Evolutionary conservation across 2,329 filamentous ascomycete species (phyloP).

Genomic region (Hypoxylon sp.): DNA sequence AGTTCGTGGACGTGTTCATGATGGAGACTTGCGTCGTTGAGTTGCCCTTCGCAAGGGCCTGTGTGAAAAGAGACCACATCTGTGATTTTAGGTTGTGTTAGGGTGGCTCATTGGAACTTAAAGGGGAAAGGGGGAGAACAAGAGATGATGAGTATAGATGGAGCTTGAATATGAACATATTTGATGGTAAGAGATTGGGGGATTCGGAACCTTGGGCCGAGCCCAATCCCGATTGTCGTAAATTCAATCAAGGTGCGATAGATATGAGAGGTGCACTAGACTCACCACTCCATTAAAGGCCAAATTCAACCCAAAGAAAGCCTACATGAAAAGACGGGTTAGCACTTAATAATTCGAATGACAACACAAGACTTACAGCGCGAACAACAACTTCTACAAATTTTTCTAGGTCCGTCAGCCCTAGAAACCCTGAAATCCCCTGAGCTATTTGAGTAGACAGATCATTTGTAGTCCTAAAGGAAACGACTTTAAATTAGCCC

Average conservation of each 20-base stretch:
- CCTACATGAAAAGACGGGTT: constrained; percentile 58
- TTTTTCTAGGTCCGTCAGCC: constrained; percentile 59
- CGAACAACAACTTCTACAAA: constrained; percentile 66
- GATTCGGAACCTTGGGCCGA: too few species aligned
- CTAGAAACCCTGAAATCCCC: constrained; percentile 61
- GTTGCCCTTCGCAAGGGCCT: constrained; percentile 79
- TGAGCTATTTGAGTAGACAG: constrained; percentile 66
- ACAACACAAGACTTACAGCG: constrained; percentile 59
- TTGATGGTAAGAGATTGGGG: background rate
- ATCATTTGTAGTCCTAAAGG: constrained; percentile 68
- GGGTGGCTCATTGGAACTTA: background rate
- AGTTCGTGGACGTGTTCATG: constrained; percentile 87
- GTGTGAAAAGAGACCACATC: constrained; percentile 89
- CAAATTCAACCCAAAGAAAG: constrained; percentile 82
- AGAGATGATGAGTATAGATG: background rate
- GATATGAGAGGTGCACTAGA: constrained; percentile 30
- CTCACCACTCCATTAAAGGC: constrained; percentile 79
- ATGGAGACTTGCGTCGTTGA: constrained; percentile 86
- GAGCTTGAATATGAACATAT: background rate
- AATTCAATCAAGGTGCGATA: background rate
- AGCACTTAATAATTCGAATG: background rate
- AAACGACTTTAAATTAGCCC: constrained; percentile 18
- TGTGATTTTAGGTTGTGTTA: constrained; percentile 47
- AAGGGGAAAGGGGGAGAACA: background rate
- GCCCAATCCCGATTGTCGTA: too few species aligned